phyloP scores from a whole-genome alignment of 108 stramenopile genomes.

The Fragilaria radians region DNA sequence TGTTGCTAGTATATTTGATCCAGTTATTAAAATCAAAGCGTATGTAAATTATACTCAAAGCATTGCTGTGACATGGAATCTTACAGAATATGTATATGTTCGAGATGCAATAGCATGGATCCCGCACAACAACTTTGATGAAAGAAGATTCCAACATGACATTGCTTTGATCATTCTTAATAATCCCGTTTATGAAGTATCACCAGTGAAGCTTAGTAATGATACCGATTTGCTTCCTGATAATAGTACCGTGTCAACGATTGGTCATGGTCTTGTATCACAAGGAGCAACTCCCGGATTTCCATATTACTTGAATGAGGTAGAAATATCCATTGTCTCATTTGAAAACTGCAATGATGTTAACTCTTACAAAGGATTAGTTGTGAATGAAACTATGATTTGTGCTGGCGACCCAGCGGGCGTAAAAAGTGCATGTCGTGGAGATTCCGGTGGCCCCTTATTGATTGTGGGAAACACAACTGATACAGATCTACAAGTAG shows the following conservation, averaged over 20 bases:
- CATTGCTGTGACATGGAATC: too few species aligned
- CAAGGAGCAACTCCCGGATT: neutral
- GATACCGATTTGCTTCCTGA: neutral
- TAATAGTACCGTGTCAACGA: neutral
- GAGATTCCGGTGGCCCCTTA: too few species aligned
- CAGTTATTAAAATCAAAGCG: neutral
- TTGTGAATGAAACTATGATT: slow-evolving; percentile 16
- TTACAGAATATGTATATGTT: too few species aligned
- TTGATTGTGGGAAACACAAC: too few species aligned
- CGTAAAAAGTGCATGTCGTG: too few species aligned
- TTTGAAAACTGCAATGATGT: neutral
- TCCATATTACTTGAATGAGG: neutral
- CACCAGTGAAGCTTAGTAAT: neutral
- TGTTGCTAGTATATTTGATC: neutral
- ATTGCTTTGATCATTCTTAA: neutral
- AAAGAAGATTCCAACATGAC: neutral
- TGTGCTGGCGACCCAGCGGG: slow-evolving; percentile 38
- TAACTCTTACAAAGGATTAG: slow-evolving; percentile 5
- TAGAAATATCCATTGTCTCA: neutral
- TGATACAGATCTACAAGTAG: too few species aligned
- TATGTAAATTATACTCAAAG: neutral
- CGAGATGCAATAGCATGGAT: neutral
- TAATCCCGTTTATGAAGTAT: neutral
- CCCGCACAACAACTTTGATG: neutral
- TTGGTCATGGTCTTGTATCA: neutral